Evolutionary conservation across 495 filamentous ascomycete genomes (phyloP), one percentile per base, ranked within the genome.

Genomic region (Penicillium cosmopolitanum): DNA sequence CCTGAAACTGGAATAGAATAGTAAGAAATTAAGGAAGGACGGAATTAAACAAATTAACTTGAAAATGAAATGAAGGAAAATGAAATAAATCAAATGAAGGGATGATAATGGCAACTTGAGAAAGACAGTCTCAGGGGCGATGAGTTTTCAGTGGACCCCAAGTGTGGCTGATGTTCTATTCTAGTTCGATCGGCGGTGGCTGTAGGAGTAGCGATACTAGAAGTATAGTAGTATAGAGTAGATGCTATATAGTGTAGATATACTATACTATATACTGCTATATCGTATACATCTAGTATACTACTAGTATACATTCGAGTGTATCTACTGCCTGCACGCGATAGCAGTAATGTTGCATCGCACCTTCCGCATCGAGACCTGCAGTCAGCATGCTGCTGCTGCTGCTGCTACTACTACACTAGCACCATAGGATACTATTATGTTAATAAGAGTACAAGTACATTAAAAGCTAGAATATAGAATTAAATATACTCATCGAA

Each of bases 171-270:
- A n/a, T 16, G 42, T 12, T n/a, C 28, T 31, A 31, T 31, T 31
- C 28, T 31, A 31, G 28, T 44, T 15, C 12, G 42, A 44, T 44
- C 42, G 42, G 42, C 42, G 15, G 36, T 31, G 28, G 28, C 28
- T 40, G 10, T 12, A 12, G 36, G 2, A n/a, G 12, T 13, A 5
- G 23, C 19, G 19, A 21, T 21, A 21, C 1, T 38, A 38, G 10
- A n/a, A n/a, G n/a, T n/a, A n/a, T n/a, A n/a, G n/a, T n/a, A 25
- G n/a, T 34, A 55, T 42, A 42, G 18, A 0, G 53, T 34, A 44
- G 50, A 61, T 56, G 51, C 53, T 55, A 54, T 21, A 52, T n/a
- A 58, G 53, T 61, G 61, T 53, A 44, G 34, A 38, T 38, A 38
- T 13, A n/a, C 5, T 13, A 12, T 38, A 13, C 2, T 38, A 6